Base-by-base conservation (phyloP, 2,329 filamentous ascomycete genomes). In the Dactylellina haptotyla region DNA sequence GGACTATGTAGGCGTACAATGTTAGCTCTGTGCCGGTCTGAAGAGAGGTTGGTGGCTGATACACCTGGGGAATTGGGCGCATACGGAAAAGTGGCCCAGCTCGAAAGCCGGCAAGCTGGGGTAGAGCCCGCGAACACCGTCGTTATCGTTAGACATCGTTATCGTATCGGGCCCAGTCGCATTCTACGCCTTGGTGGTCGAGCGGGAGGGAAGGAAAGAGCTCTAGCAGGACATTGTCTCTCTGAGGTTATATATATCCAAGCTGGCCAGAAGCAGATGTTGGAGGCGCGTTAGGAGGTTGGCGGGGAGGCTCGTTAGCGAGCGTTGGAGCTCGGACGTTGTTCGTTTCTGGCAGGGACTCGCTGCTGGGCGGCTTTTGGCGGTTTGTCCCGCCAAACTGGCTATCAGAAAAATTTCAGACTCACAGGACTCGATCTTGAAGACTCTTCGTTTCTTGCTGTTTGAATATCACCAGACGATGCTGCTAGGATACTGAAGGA, bases 1-100 rank as follows among this genome's bases (percentile, higher is more conserved):
- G 80, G 85, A 91, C 66, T 91, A 91, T 18, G 23, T 28, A 28
- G 14, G 6, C 6, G 14, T 34, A 34, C 30, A 34, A 34, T 34
- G 6, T 14, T 6, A 14, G 6, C 23, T 30, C 6, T 18, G 43
- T 46, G 4, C n/a, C 26, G 25, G 23, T 8, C n/a, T 6, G 12
- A 10, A 18, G n/a, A 18, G 18, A n/a, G 41, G 41, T 46, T 25
- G 23, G 41, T 20, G 37, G 14, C 18, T 41, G 37, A 16, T 41
- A 41, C 12, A 2, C 12, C 12, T 9, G 37, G 37, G n/a, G 20
- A 50, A 25, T 28, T 25, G 23, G 45, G 18, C 16, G 25, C 50
- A 2, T 72, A 72, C 67, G 12, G 67, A 72, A 30, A 72, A 72
- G 23, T 64, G 50, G 32, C 39, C 41, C 3, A 72, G 45, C 10